phyloP scores from a whole-genome alignment of 2,329 filamentous ascomycete genomes.

The Anthostomella pinea region DNA sequence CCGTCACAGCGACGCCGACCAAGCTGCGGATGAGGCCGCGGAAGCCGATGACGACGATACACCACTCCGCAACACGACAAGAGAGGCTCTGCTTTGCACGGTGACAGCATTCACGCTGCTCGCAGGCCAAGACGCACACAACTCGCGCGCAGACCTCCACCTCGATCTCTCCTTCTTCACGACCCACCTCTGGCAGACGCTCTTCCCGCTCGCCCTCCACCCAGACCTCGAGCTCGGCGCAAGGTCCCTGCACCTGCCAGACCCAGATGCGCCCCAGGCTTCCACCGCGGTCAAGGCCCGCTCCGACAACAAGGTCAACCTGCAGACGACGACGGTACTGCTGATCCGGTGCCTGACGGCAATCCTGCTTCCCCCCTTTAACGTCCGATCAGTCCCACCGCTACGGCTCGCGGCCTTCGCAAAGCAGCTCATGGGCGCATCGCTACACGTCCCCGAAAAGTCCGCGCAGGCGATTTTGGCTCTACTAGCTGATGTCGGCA shows the following conservation, averaged over 20 bases:
- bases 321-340: constrained; percentile 91
- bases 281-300: constrained; percentile 39
- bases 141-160: constrained; percentile 75
- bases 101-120: constrained; percentile 96
- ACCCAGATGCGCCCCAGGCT: constrained; percentile 54
- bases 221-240: constrained; percentile 80
- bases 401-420: constrained; percentile 85
- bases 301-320: constrained; percentile 73
- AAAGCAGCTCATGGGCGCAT: constrained; percentile 81
- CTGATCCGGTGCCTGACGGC: constrained; percentile 83
- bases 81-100: constrained; percentile 88
- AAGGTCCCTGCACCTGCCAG: constrained; percentile 68
- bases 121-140: constrained; percentile 87
- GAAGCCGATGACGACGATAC: constrained; percentile 48
- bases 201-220: constrained; percentile 75
- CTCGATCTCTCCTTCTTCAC: constrained; percentile 96
- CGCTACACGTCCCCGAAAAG: constrained; percentile 88
- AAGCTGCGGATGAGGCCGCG: constrained; percentile 41
- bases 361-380: constrained; percentile 72
- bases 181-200: constrained; percentile 83
- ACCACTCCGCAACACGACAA: constrained; percentile 67
- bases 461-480: constrained; percentile 77
- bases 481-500: constrained; percentile 73
- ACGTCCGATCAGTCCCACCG: constrained; percentile 73
- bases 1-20: constrained; percentile 63